Conservation (phyloP, 2,329 filamentous ascomycete genomes). For the Ophiostoma triangulosporum region DNA sequence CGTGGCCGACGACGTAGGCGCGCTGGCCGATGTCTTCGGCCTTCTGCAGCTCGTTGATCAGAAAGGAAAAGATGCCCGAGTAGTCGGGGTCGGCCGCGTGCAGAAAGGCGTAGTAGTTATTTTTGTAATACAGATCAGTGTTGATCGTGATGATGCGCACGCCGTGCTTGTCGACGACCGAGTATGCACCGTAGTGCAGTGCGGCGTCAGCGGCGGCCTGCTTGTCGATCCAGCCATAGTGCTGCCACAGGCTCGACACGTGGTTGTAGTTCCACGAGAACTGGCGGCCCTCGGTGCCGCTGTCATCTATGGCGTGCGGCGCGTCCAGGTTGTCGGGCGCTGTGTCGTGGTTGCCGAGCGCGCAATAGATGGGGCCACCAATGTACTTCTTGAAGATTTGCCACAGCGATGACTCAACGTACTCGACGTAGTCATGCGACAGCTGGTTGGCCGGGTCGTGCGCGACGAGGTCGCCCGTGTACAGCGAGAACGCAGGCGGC, state of each 20-base stretch:
- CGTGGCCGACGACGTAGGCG: constrained; percentile 45
- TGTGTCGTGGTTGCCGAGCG: constrained; percentile 45
- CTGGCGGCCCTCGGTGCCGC: constrained; percentile 33
- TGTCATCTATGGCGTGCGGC: constrained; percentile 30
- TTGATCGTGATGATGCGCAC: constrained; percentile 46
- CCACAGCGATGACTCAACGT: constrained; percentile 38
- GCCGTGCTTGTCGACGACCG: constrained; percentile 30
- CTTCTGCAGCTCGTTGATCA: constrained; percentile 37
- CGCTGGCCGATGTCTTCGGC: constrained; percentile 38
- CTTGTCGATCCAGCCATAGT: constrained; percentile 35
- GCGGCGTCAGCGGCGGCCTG: constrained; percentile 22
- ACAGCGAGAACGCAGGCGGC: constrained; percentile 41
- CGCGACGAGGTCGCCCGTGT: constrained; percentile 45
- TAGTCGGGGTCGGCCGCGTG: constrained; percentile 37
- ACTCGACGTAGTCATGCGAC: constrained; percentile 37
- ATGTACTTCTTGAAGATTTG: constrained; percentile 42
- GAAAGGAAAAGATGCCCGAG: constrained; percentile 37
- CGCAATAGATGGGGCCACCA: constrained; percentile 40
- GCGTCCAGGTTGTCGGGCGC: constrained; percentile 39
- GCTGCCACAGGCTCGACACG: constrained; percentile 32
- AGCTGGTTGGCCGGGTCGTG: constrained; percentile 39
- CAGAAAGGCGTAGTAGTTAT: constrained; percentile 43
- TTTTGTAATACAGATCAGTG: constrained; percentile 45
- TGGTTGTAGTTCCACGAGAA: constrained; percentile 40
- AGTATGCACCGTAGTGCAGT: constrained; percentile 39